Base-by-base conservation (phyloP, 306 rosid genomes). In the Astragalus glycyphyllos region DNA sequence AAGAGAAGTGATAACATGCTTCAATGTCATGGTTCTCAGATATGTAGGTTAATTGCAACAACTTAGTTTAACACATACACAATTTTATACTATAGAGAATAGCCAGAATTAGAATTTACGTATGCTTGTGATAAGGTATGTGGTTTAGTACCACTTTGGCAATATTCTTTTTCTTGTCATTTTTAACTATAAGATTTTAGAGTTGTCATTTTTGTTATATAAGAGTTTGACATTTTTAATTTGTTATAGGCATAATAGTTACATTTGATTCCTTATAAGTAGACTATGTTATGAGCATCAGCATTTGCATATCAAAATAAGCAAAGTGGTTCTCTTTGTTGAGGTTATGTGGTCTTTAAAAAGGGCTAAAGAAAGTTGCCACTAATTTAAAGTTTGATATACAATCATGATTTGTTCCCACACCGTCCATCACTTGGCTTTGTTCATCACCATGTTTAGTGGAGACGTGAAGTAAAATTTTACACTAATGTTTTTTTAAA, bases 21-120 rank as follows among this genome's bases (percentile, higher is more conserved):
- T 53, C 15, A 64, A 4, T 13, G 29, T 4, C 65, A 74, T 74
- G 40, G 16, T 3, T 48, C 11, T 72, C 8, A 46, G 35, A 34
- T 35, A 35, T 35, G 8, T 13, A 38, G 1, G 6, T 4, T 23
- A 31, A 70, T 69, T 55, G 65, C 55, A 40, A 26, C 44, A 54
- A 56, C 5, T 8, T 40, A 40, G 45, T 1, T 40, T 8, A 5
- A 26, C 31, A 26, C 40, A 42, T 46, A 10, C 16, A 75, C 74
- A 66, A 66, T 56, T 75, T 53, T 75, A 75, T 75, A 66, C 14
- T n/a, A 35, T 10, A 34, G 17, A 34, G 50, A 45, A 45, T 49
- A 5, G 37, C 32, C 58, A 31, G 4, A 66, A 46, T 45, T 67
- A 68, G 74, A 75, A 75, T 35, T 75, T 66, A 37, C 68, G 74